Evolutionary conservation across 2,329 filamentous ascomycete genomes (phyloP).

Genomic region (Onygenales sp.): DNA sequence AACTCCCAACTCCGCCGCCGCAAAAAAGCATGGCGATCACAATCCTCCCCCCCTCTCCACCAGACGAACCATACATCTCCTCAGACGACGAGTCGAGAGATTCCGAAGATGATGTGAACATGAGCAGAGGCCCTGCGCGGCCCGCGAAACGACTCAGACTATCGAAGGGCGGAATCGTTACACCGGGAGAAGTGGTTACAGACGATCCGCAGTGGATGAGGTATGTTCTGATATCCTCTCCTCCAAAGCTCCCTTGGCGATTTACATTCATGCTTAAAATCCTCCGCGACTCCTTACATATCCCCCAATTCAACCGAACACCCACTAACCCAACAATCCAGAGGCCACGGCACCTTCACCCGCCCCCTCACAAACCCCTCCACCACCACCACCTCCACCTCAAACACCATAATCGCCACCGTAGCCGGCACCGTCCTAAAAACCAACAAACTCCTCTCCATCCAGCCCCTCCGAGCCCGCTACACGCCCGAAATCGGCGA

Average conservation of each 20-base stretch:
- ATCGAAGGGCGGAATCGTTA: conserved; percentile 51
- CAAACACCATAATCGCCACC: conserved; percentile 69
- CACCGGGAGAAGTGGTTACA: conserved; percentile 76
- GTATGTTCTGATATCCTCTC: conserved; percentile 25
- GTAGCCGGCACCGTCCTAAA: conserved; percentile 83
- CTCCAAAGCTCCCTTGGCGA: neutral
- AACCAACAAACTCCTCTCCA: conserved; percentile 93
- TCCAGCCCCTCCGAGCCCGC: conserved; percentile 79
- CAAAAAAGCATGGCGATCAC: conserved; percentile 41
- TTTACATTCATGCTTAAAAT: no score
- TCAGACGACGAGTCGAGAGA: conserved; percentile 28
- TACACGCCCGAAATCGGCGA: conserved; percentile 96
- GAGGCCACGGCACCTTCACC: conserved; percentile 87
- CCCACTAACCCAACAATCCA: conserved; percentile 23
- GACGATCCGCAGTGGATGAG: conserved; percentile 90
- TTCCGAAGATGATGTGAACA: conserved; percentile 38
- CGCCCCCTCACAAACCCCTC: conserved; percentile 42
- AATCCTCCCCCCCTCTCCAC: conserved; percentile 40
- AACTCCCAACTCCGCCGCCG: neutral
- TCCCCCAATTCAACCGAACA: conserved; percentile 5
- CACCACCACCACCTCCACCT: conserved; percentile 10
- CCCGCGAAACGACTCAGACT: conserved; percentile 24
- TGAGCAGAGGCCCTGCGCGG: conserved; percentile 21
- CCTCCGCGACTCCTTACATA: neutral
- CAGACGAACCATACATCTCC: conserved; percentile 16